Evolutionary conservation across 1,284 basidiomycete genomes (phyloP), one percentile per base, ranked within the genome.

Genomic region (Ustilago tritici): DNA sequence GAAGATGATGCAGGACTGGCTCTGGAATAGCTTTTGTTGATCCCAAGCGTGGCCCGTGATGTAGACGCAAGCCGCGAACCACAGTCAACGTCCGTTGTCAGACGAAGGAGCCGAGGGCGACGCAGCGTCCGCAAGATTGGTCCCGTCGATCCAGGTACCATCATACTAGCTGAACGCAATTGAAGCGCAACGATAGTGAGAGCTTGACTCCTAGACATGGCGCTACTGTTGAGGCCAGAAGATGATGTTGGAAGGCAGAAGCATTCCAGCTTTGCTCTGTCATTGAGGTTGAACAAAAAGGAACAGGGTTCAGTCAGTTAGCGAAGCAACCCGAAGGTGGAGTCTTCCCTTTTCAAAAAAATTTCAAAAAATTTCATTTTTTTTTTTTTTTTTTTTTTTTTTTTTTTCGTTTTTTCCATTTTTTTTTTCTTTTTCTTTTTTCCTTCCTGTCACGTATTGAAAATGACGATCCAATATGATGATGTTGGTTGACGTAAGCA

Each of bases 1-100:
- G 38, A 11, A 17, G 56, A 40, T 12, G 61, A 2, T 12, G 46
- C 15, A 9, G 54, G 36, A 19, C 11, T 15, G 4, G 50, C 23
- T 9, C 56, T 43, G n/a, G 52, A 19, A 14, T 17, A 11, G 50
- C 59, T 62, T 56, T 60, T 60, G 56, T 32, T 56, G 32, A 63
- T 40, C 2, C 58, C 54, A 6, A 73, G 58, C 1, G 53, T 55
- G 35, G 57, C 61, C 32, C 58, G 61, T 12, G 70, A 67, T 5
- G 70, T 67, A 9, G 70, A 73, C 15, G 65, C 70, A 43, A 61
- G 54, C 23, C 70, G 64, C 40, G 53, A 59, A 11, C 38, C 52
- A 19, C 46, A 35, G 5, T 56, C 40, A 5, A 28, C 38, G 19
- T 52, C 56, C 28, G 46, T 23, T 12, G 34, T 23, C 10, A 36